Base-by-base conservation (phyloP, 305 asterid genomes). In the Coffea humblotiana region DNA sequence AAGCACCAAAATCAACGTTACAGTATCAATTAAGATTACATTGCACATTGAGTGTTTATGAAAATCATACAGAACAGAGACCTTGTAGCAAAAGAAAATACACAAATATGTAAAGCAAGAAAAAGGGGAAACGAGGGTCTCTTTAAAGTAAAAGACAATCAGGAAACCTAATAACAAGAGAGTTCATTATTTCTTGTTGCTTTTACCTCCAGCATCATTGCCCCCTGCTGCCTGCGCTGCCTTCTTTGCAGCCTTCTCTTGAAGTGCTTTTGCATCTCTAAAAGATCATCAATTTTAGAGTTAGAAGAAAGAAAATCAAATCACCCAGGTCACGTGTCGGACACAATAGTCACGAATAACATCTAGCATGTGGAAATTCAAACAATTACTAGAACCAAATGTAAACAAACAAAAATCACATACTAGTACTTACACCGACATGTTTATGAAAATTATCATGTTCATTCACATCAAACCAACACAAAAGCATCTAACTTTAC, bases 241-340 rank as follows among this genome's bases (percentile, higher is more conserved):
- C 87, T 92, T 95, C 90, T 93, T 93, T 12, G 97, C 97, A 0
- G 91, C 2, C 88, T 93, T 93, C 85, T 93, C 98, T 85, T 93
- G 98, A 78, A 92, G 97, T 4, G 98, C 98, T 89, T 93, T 93
- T 18, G 92, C 98, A 68, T 95, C 98, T 88, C 97, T 93, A 75
- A 77, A 49, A 21, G 48, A 51, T 68, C 63, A 81, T 75, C 23
- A 56, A 37, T 25, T 61, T 2, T 2, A 75, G 29, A 27, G n/a
- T 60, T 56, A 80, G 27, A 75, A 3, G 74, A 18, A 72, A 51
- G 8, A 48, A 71, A 35, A 76, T 27, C 64, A n/a, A 48, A 67
- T 78, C 35, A 74, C 58, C 3, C 23, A 13, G 49, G 45, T 40
- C 19, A 35, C 13, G 68, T 63, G 11, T 25, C 29, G 12, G 25